A percentile compares a stretch with the other conserved stretches of the same genome.
Conservation (phyloP, 164 flowering plant genomes). For the Cinnamomum chago region DNA sequence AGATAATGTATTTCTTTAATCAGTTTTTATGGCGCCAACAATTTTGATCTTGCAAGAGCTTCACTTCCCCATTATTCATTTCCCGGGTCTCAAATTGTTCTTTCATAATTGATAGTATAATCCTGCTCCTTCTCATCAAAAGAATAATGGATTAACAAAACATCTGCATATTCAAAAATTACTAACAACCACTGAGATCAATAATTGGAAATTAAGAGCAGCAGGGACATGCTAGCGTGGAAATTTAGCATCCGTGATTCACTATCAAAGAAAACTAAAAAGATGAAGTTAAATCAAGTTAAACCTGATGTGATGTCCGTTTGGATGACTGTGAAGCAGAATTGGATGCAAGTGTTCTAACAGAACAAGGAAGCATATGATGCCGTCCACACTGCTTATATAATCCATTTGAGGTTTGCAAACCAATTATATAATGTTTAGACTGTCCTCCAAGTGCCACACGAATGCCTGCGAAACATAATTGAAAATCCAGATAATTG, state of each 20-base stretch:
- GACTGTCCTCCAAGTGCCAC: constrained; percentile 7
- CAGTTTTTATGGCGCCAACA: too few species aligned
- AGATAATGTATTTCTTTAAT: too few species aligned
- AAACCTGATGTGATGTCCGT: constrained; percentile 15
- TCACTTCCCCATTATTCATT: background rate
- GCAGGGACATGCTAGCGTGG: background rate
- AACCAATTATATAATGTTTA: constrained; percentile 9
- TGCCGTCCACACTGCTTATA: background rate
- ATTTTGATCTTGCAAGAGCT: background rate
- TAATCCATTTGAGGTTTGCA: constrained; percentile 9
- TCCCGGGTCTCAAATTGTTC: background rate
- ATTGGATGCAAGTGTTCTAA: constrained; percentile 26
- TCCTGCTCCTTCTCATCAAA: background rate
- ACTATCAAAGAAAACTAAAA: background rate
- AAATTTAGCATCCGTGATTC: background rate
- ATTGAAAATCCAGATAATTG: background rate
- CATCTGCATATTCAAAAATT: background rate
- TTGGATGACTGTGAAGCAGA: constrained; percentile 28
- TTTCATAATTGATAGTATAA: background rate
- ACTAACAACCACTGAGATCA: background rate
- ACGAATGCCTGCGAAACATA: constrained; percentile 17
- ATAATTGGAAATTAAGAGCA: background rate
- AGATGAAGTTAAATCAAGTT: background rate
- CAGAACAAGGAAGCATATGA: constrained; percentile 15
- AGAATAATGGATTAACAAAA: too few species aligned